Conservation (phyloP, 1,284 basidiomycete species). For the Volvariella volvacea region DNA sequence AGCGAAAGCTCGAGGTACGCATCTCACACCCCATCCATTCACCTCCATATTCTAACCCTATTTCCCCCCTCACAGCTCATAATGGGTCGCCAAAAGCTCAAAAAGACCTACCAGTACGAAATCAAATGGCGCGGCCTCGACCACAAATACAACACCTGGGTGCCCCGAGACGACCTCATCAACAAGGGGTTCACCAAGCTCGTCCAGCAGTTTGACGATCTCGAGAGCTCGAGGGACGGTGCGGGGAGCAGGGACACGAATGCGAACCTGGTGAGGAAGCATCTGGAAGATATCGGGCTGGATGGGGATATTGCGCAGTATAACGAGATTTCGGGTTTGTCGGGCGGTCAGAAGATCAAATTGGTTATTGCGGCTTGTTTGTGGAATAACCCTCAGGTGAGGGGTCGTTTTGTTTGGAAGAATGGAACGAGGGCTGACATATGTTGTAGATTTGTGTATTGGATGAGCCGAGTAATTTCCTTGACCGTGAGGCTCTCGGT, state of each 20-base stretch:
- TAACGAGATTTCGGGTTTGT: conserved; percentile 89
- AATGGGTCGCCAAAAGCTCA: conserved; percentile 96
- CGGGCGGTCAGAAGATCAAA: conserved; percentile 97
- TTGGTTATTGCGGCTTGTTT: conserved; percentile 91
- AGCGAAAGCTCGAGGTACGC: conserved; percentile 83
- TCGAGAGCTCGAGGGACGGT: conserved; percentile 92
- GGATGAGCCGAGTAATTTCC: conserved; percentile 96
- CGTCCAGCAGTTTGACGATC: conserved; percentile 94
- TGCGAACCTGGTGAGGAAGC: conserved; percentile 77
- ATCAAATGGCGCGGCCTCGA: conserved; percentile 95
- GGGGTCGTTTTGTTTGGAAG: conserved; percentile 8
- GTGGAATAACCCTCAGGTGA: conserved; percentile 90
- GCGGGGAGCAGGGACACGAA: conserved; percentile 85
- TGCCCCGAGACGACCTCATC: conserved; percentile 85
- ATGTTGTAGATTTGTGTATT: conserved; percentile 59
- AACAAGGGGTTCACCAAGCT: conserved; percentile 89
- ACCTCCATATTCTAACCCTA: conserved; percentile 5
- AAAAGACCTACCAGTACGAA: conserved; percentile 94
- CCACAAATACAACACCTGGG: conserved; percentile 93
- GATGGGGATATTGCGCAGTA: conserved; percentile 98
- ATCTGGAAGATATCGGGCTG: conserved; percentile 90
- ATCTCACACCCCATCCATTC: conserved; percentile 3
- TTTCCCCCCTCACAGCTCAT: conserved; percentile 66
- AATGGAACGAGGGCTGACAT: conserved; percentile 5
- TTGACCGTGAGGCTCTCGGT: conserved; percentile 85